Base-by-base conservation (phyloP, 176 grass and related monocot genomes). In the Alloteropsis semialata region DNA sequence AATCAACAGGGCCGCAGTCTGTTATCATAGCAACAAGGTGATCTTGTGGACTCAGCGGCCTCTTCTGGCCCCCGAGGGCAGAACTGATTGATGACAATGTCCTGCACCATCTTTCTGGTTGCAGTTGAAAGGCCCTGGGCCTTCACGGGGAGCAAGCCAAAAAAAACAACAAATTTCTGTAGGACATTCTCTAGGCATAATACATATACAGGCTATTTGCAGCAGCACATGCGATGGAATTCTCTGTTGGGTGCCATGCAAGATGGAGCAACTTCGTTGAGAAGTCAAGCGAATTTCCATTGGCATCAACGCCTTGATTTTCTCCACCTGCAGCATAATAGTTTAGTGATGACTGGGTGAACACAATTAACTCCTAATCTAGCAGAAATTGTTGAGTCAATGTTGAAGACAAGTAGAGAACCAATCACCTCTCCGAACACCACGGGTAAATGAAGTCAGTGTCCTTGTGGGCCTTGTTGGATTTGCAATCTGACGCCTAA, bases 171-270 rank as follows among this genome's bases (percentile, higher is more conserved):
- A 83, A 86, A 87, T 75, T 72, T 49, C 79, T 82, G 74, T 87
- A 45, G 65, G 43, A 33, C 22, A 44, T 73, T 86, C 68, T 83
- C 87, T 94, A 97, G 55, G 89, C 94, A 87, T 94, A 92, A 90
- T 97, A 97, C 94, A 97, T 97, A 89, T 97, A 97, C 94, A 97
- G 68, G 78, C 94, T 97, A 90, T 97, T 97, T 76, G 92, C 89
- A 86, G 92, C 94, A 86, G 94, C 94, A 76, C 94, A 97, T 75
- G 94, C 94, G 3, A 97, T 88, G 24, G 94, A 97, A 94, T 92
- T 94, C 81, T 92, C 89, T 5, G 87, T 92, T 2, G 94, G 94
- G 75, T 97, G 94, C 94, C 94, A 97, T 63, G 94, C 89, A 2
- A 97, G 79, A 84, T 97, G 94, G 65, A 97, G 94, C 65, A 97